Evolutionary conservation across 257 asterid species (phyloP).

Genomic region (Anisodus acutangulus): DNA sequence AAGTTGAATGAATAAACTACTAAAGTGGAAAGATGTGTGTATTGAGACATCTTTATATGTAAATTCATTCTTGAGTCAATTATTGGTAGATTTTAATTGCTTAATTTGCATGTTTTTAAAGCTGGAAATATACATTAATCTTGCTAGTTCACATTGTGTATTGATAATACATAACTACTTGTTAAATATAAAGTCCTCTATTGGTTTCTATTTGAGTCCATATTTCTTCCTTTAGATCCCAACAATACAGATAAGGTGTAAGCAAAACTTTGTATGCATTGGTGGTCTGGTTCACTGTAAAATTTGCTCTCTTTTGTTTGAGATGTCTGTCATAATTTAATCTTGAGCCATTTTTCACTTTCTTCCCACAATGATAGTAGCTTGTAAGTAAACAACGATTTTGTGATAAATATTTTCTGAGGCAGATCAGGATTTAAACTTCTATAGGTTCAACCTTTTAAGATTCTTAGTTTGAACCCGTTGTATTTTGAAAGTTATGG

Average conservation of each 20-base stretch:
- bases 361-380: background rate
- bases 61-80: background rate
- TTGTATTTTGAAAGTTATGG: no score
- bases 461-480: no score
- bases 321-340: background rate
- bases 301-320: background rate
- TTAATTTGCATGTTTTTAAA: background rate
- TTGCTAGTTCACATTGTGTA: background rate
- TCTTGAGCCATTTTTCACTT: background rate
- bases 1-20: conserved; percentile 8
- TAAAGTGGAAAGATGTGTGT: background rate
- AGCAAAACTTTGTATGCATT: background rate
- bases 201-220: background rate
- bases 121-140: conserved; percentile 9
- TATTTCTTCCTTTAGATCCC: background rate
- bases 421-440: no score
- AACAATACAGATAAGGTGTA: background rate
- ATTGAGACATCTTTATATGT: background rate
- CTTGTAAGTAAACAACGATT: background rate
- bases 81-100: background rate
- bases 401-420: background rate
- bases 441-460: no score
- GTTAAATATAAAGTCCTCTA: background rate
- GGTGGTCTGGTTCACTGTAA: background rate
- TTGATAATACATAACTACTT: conserved; percentile 5